Conservation (phyloP, 2,329 filamentous ascomycete genomes). For the Boeremia lycopersici region DNA sequence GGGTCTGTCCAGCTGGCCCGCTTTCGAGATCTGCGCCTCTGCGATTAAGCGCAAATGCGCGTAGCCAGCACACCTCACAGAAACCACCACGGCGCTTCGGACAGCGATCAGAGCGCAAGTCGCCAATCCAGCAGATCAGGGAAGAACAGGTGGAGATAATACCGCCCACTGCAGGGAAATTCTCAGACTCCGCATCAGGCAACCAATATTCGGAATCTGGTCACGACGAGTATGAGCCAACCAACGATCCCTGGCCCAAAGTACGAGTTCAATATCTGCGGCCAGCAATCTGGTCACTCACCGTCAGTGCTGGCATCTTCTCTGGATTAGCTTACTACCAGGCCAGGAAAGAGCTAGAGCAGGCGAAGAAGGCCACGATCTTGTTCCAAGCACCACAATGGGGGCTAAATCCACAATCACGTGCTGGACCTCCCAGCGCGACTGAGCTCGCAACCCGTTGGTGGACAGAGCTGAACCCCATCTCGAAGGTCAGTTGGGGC, state of each 20-base stretch:
- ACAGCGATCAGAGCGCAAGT: constrained; percentile 13
- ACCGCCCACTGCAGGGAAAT: not conserved
- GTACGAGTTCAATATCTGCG: constrained; percentile 32
- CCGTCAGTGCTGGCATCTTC: constrained; percentile 38
- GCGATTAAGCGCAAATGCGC: constrained; percentile 2
- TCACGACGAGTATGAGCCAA: constrained; percentile 1
- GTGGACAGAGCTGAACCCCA: constrained; percentile 34
- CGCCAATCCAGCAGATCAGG: constrained; percentile 7
- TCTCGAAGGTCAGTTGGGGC: constrained; percentile 34
- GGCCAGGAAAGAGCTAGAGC: constrained; percentile 35
- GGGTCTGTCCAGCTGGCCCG: not conserved
- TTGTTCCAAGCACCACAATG: constrained; percentile 29
- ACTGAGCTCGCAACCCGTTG: constrained; percentile 33
- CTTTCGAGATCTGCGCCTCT: not conserved
- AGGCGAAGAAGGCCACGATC: constrained; percentile 20
- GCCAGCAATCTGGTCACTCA: constrained; percentile 38
- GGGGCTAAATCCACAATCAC: constrained; percentile 15
- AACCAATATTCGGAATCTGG: constrained; percentile 6
- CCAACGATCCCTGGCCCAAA: constrained; percentile 16
- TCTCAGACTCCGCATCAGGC: constrained; percentile 1
- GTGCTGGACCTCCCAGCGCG: constrained; percentile 30
- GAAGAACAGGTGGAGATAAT: constrained; percentile 13
- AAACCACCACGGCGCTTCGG: constrained; percentile 9
- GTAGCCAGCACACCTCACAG: constrained; percentile 13
- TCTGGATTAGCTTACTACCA: constrained; percentile 35